These are phyloP conservation scores for Carex kokanica DNA, from an alignment of 176 grass and related monocot species.

Conservation along the genomic window DNA sequence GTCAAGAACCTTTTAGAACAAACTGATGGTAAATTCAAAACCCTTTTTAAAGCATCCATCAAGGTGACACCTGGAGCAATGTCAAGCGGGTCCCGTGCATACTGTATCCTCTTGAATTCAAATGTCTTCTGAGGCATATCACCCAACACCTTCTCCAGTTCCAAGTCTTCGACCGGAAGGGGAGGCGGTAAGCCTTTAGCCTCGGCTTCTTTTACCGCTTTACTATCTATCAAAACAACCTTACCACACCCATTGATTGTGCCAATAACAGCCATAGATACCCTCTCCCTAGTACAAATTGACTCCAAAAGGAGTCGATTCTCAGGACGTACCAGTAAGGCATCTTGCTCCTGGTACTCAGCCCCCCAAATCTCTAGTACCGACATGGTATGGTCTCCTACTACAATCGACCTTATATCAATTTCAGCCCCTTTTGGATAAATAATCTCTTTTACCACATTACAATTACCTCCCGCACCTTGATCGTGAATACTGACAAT, in stretches of 20 bases:
- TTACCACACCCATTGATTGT: constrained; percentile 72
- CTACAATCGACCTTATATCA: constrained; percentile 69
- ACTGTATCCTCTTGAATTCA: constrained; percentile 51
- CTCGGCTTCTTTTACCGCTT: constrained; percentile 52
- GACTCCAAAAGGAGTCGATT: constrained; percentile 48
- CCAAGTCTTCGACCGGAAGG: constrained; percentile 64
- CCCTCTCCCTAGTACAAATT: constrained; percentile 76
- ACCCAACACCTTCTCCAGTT: constrained; percentile 87
- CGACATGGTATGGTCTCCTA: constrained; percentile 86
- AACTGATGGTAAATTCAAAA: constrained; percentile 65
- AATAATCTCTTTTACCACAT: constrained; percentile 90
- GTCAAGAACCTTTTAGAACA: constrained; percentile 92
- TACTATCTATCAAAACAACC: constrained; percentile 76
- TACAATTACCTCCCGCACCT: constrained; percentile 94
- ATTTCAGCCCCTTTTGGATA: constrained; percentile 90
- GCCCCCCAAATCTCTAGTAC: constrained; percentile 90
- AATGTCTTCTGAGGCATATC: constrained; percentile 94
- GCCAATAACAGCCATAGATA: constrained; percentile 84
- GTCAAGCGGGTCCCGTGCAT: constrained; percentile 51
- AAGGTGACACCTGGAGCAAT: constrained; percentile 65
- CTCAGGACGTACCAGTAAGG: constrained; percentile 63
- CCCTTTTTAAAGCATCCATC: constrained; percentile 68
- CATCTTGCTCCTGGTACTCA: constrained; percentile 89
- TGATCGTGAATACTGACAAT: constrained; percentile 98
- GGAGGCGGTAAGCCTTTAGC: constrained; percentile 46